Percentiles rank a stretch among this genome's conserved stretches.
phyloP scores from a whole-genome alignment of 352 stramenopile species.

The Globisporangium iwayamae region DNA sequence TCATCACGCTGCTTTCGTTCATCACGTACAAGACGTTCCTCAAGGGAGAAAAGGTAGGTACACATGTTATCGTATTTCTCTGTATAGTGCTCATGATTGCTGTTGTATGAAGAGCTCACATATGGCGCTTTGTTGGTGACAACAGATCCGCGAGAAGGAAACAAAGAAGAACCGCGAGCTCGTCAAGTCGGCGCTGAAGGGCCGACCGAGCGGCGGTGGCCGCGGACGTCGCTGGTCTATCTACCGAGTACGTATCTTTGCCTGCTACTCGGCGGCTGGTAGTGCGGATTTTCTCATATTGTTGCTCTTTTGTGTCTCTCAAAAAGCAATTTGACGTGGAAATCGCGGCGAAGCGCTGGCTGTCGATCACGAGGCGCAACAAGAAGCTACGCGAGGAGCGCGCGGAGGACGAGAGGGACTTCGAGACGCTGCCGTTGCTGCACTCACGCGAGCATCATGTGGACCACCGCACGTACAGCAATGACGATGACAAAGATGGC shows the following conservation, averaged over 20 bases:
- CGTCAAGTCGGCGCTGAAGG: conserved; percentile 53
- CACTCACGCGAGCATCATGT: background rate
- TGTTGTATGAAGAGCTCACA: background rate
- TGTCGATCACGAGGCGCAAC: conserved; percentile 60
- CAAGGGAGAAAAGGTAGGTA: conserved; percentile 69
- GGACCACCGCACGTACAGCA: background rate
- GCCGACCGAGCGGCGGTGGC: conserved; percentile 35
- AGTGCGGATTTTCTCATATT: background rate
- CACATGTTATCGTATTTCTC: background rate
- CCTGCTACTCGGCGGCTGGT: background rate
- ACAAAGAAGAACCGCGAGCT: conserved; percentile 33
- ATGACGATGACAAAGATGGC: too few relatives aligned
- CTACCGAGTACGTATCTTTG: conserved; percentile 37
- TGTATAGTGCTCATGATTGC: background rate
- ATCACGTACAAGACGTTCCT: conserved; percentile 72
- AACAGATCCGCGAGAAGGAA: conserved; percentile 59
- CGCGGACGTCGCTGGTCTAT: conserved; percentile 61
- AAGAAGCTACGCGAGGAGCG: conserved; percentile 38
- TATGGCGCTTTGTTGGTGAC: background rate
- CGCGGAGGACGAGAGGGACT: conserved; percentile 60
- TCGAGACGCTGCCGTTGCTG: conserved; percentile 49
- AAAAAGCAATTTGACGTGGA: conserved; percentile 64
- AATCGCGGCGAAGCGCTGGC: conserved; percentile 55
- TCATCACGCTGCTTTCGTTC: conserved; percentile 72
- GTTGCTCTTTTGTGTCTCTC: background rate